phyloP scores from a whole-genome alignment of 1,139 yeast genomes.

The Pichia sp. region DNA sequence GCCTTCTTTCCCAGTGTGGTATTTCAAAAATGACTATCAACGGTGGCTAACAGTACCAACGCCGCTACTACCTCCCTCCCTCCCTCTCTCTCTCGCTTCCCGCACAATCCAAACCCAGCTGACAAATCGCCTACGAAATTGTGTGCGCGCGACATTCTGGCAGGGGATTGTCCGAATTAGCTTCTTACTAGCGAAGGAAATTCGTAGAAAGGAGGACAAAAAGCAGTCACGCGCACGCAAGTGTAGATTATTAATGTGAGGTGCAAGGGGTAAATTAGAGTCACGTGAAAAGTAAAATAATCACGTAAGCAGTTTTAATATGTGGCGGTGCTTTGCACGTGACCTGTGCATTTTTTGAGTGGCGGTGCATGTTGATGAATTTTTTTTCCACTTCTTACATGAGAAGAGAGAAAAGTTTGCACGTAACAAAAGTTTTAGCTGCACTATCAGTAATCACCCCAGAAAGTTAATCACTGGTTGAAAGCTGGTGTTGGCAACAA shows the following conservation, averaged over 20 bases:
- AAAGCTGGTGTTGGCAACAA: not conserved
- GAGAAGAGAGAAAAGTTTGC: not conserved
- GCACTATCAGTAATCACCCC: constrained; percentile 12
- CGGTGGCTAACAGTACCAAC: not conserved
- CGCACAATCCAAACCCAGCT: not conserved
- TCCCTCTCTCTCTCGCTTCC: not conserved
- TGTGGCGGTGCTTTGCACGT: not conserved
- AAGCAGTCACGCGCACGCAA: constrained; percentile 1
- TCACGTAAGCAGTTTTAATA: not conserved
- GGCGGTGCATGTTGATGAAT: constrained; percentile 3
- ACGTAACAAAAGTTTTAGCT: not conserved
- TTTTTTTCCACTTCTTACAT: not conserved
- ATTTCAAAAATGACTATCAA: not conserved
- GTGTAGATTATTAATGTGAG: not conserved
- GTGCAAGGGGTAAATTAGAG: constrained; percentile 3
- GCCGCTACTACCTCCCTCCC: not conserved
- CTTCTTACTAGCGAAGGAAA: not conserved
- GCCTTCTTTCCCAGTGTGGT: not conserved
- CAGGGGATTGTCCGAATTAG: not conserved
- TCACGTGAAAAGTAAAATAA: not conserved
- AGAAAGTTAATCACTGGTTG: not conserved
- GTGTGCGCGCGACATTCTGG: not conserved
- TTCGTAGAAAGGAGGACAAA: not conserved
- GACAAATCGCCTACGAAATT: not conserved
- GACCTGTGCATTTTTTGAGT: not conserved